A percentile compares a stretch with the other conserved stretches of the same genome.
phyloP scores from a whole-genome alignment of 2,329 filamentous ascomycete species.

The Talaromyces sp. region DNA sequence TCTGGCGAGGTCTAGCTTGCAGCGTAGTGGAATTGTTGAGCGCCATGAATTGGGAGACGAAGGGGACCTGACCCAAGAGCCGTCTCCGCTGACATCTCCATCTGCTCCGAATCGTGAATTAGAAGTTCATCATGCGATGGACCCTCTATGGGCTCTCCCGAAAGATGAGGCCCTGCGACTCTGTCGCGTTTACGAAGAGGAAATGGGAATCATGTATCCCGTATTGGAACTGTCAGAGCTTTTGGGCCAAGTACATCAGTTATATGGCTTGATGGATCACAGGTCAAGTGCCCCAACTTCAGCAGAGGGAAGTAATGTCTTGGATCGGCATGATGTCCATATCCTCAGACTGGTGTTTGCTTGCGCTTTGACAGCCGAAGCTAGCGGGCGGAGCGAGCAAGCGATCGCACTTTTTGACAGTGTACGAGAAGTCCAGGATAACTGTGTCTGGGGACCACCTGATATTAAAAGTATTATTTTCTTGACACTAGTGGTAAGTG shows the following conservation, averaged over 20 bases:
- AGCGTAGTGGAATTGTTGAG: slow-evolving; percentile 81
- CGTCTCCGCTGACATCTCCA: slow-evolving; percentile 37
- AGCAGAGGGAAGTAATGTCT: slow-evolving; percentile 40
- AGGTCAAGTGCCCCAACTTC: not conserved
- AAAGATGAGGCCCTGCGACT: slow-evolving; percentile 79
- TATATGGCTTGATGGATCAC: slow-evolving; percentile 51
- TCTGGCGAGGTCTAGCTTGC: slow-evolving; percentile 80
- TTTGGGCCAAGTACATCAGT: slow-evolving; percentile 65
- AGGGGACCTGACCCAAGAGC: slow-evolving; percentile 56
- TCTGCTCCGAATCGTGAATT: slow-evolving; percentile 24
- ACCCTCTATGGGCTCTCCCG: slow-evolving; percentile 76
- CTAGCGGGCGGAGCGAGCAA: slow-evolving; percentile 73
- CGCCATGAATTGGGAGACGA: slow-evolving; percentile 49
- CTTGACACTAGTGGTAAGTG: slow-evolving; percentile 52
- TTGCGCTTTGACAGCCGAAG: slow-evolving; percentile 74
- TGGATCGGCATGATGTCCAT: slow-evolving; percentile 64
- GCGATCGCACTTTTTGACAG: slow-evolving; percentile 75
- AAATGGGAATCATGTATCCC: slow-evolving; percentile 89
- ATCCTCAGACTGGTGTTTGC: slow-evolving; percentile 82
- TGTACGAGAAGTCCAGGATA: slow-evolving; percentile 71
- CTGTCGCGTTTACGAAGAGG: slow-evolving; percentile 79
- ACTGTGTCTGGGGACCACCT: slow-evolving; percentile 59
- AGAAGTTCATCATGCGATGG: slow-evolving; percentile 48
- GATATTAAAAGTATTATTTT: slow-evolving; percentile 63
- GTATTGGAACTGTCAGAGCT: slow-evolving; percentile 71